Evolutionary conservation across 257 asterid genomes (phyloP).

Genomic region (Perilla frutescens): DNA sequence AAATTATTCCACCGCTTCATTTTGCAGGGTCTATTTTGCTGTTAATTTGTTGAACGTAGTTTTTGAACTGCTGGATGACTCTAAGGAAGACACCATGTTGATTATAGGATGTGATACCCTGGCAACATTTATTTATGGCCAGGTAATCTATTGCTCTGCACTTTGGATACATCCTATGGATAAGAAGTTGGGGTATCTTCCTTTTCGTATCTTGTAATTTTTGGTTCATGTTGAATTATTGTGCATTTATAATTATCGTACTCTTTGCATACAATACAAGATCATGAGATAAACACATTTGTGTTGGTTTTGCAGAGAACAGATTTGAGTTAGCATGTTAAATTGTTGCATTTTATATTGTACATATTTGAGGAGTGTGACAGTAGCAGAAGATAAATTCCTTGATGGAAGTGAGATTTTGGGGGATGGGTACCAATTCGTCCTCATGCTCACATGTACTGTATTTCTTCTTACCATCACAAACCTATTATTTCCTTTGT

Average conservation of each 20-base stretch:
- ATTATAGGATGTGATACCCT: conserved; percentile 84
- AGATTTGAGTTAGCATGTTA: not conserved
- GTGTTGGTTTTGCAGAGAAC: not conserved
- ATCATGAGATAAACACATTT: not conserved
- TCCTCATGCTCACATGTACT: not conserved
- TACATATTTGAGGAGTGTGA: not conserved
- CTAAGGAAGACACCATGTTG: conserved; percentile 63
- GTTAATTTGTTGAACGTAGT: conserved; percentile 68
- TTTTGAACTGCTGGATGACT: conserved; percentile 72
- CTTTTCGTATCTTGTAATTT: conserved; percentile 6
- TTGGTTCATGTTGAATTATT: conserved; percentile 24
- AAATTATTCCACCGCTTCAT: conserved; percentile 36
- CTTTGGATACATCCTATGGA: not conserved
- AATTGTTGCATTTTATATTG: conserved; percentile 7
- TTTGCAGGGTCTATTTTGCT: conserved; percentile 88
- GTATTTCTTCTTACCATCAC: not conserved
- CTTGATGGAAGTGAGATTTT: conserved; percentile 2
- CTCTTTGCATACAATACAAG: conserved; percentile 3
- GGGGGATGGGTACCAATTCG: not conserved
- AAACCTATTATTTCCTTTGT: not conserved
- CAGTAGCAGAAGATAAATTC: not conserved
- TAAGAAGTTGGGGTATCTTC: conserved; percentile 19
- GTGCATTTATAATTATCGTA: not conserved
- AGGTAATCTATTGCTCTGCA: conserved; percentile 53
- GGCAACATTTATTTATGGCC: conserved; percentile 75